Evolutionary conservation across 2,329 filamentous ascomycete genomes (phyloP).

Genomic region (Pseudocercospora fijiensis): DNA sequence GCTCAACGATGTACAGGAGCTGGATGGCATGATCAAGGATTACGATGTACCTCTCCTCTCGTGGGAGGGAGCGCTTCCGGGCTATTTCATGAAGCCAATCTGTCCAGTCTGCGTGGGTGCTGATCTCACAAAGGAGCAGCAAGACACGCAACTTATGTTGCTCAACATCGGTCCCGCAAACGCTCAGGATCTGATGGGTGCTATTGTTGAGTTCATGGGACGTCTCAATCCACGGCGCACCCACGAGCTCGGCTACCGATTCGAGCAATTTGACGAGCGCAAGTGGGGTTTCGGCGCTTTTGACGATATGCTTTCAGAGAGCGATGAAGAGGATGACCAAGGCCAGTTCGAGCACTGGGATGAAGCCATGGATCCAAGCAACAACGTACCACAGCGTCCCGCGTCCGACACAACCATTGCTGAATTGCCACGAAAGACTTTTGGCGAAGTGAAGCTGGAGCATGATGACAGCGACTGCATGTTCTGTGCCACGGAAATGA

Average conservation of each 20-base stretch:
- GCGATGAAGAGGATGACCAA: slow-evolving; percentile 16
- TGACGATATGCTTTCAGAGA: slow-evolving; percentile 27
- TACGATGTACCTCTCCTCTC: slow-evolving; percentile 22
- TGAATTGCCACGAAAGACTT: slow-evolving; percentile 21
- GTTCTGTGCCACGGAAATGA: slow-evolving; percentile 17
- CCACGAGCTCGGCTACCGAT: slow-evolving; percentile 21
- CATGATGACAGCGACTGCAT: slow-evolving; percentile 18
- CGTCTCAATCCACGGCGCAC: slow-evolving; percentile 25
- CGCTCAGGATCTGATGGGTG: slow-evolving; percentile 4
- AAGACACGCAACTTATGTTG: slow-evolving; percentile 24
- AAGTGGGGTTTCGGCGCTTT: slow-evolving; percentile 30
- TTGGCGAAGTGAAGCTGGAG: slow-evolving; percentile 14
- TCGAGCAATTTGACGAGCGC: slow-evolving; percentile 34
- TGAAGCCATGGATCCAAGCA: slow-evolving; percentile 31
- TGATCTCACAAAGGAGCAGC: slow-evolving; percentile 26
- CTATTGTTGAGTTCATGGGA: slow-evolving; percentile 20
- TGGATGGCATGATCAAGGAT: slow-evolving; percentile 24
- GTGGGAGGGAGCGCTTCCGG: slow-evolving; percentile 12
- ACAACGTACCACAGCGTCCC: slow-evolving; percentile 16
- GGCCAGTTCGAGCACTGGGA: slow-evolving; percentile 27
- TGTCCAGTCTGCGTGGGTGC: slow-evolving; percentile 34
- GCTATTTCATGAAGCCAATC: slow-evolving; percentile 21
- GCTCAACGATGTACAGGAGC: slow-evolving; percentile 18
- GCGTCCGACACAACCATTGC: slow-evolving; percentile 25
- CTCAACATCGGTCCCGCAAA: slow-evolving; percentile 10